Base-by-base conservation (phyloP, 805 yeast species). In the Metschnikowia sp. region DNA sequence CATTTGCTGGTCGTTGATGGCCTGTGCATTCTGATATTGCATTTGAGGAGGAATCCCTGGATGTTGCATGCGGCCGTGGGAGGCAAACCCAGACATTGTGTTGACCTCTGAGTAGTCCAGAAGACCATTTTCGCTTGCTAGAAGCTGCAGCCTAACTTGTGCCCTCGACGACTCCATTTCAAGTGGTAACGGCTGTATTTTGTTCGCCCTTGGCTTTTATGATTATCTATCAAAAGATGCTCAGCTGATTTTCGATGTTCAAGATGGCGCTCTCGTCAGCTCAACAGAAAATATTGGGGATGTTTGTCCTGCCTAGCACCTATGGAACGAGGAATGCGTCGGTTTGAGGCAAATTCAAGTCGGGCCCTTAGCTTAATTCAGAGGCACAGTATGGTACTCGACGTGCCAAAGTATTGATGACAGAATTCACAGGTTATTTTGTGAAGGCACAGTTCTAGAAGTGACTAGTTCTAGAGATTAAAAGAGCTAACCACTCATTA, bases 111-210 rank as follows among this genome's bases (percentile, higher is more conserved):
- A 11, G 7, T 41, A 33, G 10, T 42, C 46, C n/a, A 39, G 45
- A 36, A 47, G 42, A 9, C 40, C 46, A 40, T 57, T 59, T 31
- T 66, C 70, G 32, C 68, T 63, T 45, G 58, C 62, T 50, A 69
- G 56, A 18, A 69, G 54, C 50, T 68, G 70, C 50, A 61, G 68
- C 51, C 74, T 61, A 30, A 68, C 56, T 47, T 59, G 57, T 9
- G 63, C 69, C 45, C 13, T 40, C 8, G 54, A 39, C 10, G 47
- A 39, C 10, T 54, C 54, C 55, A 53, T 49, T 41, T 22, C 26
- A 22, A 22, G 26, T 22, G 26, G 26, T 22, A 22, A 22, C 26
- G 26, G 26, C 26, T 22, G 7, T 5, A 22, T 1, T 22, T 22
- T 22, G 26, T 22, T 22, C 26, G 26, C 26, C 7, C 26, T 22